phyloP scores from a whole-genome alignment of 768 basidiomycete genomes.

The Hydnum rufescens region DNA sequence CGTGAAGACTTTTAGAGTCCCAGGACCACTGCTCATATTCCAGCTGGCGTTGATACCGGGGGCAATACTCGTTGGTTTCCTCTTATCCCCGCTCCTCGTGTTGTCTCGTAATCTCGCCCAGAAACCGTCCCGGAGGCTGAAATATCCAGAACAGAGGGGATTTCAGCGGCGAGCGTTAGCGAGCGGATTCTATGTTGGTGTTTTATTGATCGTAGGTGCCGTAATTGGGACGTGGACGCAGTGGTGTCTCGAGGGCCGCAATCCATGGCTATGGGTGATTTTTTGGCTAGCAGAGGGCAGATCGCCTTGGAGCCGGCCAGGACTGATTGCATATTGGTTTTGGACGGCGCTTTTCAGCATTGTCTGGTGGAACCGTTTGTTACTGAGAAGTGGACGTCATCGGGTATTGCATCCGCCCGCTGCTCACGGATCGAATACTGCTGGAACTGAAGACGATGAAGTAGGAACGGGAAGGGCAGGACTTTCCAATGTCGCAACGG shows the following conservation, averaged over 20 bases:
- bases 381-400: slow-evolving; percentile 55
- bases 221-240: slow-evolving; percentile 84
- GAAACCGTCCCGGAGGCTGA: slow-evolving; percentile 56
- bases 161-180: slow-evolving; percentile 70
- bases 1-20: slow-evolving; percentile 81
- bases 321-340: slow-evolving; percentile 72
- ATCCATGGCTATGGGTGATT: slow-evolving; percentile 77
- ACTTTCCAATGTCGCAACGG: neutral
- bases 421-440: no score
- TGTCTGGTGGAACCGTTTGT: slow-evolving; percentile 84
- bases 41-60: slow-evolving; percentile 85
- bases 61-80: slow-evolving; percentile 76
- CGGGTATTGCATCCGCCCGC: slow-evolving; percentile 15
- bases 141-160: slow-evolving; percentile 55
- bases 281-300: slow-evolving; percentile 51
- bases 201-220: slow-evolving; percentile 56
- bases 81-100: slow-evolving; percentile 83
- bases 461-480: neutral
- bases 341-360: slow-evolving; percentile 63
- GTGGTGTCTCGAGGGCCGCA: slow-evolving; percentile 50
- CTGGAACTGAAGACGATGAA: neutral
- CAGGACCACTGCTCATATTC: slow-evolving; percentile 79
- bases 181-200: slow-evolving; percentile 60
- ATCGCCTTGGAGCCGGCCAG: slow-evolving; percentile 52
- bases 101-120: slow-evolving; percentile 84